Evolutionary conservation across 768 basidiomycete species (phyloP).

Genomic region (Fistulinella prunicolor): DNA sequence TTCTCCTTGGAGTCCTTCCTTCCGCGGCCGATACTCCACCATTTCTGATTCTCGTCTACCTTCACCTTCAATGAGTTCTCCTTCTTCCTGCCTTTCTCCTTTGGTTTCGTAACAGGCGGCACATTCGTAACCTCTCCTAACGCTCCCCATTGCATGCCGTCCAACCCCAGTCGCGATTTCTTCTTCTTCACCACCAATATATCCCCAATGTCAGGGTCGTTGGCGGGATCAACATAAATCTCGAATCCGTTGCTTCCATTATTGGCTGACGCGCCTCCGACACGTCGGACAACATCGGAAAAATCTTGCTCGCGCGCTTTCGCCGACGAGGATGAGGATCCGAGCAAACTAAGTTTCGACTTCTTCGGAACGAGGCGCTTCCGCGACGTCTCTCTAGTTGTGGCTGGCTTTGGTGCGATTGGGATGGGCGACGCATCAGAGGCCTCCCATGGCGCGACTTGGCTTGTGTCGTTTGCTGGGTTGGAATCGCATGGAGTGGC

Average conservation of each 20-base stretch:
- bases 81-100: slow-evolving; percentile 39
- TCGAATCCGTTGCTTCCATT: slow-evolving; percentile 55
- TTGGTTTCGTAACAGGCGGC: slow-evolving; percentile 25
- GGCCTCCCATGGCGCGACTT: slow-evolving; percentile 21
- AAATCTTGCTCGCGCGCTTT: slow-evolving; percentile 45
- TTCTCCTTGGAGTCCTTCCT: slow-evolving; percentile 67
- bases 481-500: slow-evolving; percentile 61
- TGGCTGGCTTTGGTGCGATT: slow-evolving; percentile 29
- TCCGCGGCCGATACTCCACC: slow-evolving; percentile 81
- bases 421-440: slow-evolving; percentile 14
- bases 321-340: slow-evolving; percentile 22
- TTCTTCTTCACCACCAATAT: slow-evolving; percentile 76
- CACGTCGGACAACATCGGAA: slow-evolving; percentile 57
- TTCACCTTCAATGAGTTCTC: slow-evolving; percentile 37
- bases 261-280: slow-evolving; percentile 30
- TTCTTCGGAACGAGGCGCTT: slow-evolving; percentile 71
- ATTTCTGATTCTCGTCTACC: slow-evolving; percentile 55
- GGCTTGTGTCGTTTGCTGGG: slow-evolving; percentile 28
- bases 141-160: slow-evolving; percentile 56
- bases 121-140: slow-evolving; percentile 62
- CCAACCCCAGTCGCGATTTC: slow-evolving; percentile 59
- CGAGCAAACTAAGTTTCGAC: slow-evolving; percentile 56
- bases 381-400: slow-evolving; percentile 25
- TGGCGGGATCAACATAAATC: slow-evolving; percentile 63
- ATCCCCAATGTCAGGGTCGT: slow-evolving; percentile 65